Conservation (phyloP, 148 eudicot genomes). For the Pouteria glomerata region DNA sequence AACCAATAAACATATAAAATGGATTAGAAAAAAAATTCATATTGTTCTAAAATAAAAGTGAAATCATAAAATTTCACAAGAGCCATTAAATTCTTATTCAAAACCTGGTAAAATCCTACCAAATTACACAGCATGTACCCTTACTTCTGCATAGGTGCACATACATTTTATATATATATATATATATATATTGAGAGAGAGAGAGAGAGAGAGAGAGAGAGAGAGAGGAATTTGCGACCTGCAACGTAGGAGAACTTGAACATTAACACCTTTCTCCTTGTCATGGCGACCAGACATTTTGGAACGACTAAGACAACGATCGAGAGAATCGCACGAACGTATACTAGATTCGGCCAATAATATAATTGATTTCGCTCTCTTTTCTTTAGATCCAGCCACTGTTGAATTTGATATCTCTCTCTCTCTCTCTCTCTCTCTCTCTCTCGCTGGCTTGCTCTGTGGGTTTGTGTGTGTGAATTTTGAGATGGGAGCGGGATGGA, state of each 20-base stretch:
- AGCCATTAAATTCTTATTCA: neutral
- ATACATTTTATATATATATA: no score
- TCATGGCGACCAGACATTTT: constrained; percentile 56
- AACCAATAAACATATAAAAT: constrained; percentile 1
- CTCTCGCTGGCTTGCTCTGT: no score
- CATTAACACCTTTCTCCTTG: constrained; percentile 77
- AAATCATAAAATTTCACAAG: neutral
- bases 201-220: neutral
- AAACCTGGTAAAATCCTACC: constrained; percentile 1
- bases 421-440: no score
- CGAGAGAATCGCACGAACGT: no score
- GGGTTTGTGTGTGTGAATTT: no score
- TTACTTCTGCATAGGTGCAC: neutral
- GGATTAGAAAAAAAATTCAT: neutral
- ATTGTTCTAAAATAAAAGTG: neutral
- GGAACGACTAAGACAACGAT: no score
- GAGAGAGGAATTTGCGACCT: constrained; percentile 31
- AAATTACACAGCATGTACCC: neutral
- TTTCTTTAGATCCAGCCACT: no score
- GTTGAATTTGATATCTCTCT: no score
- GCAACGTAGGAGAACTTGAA: constrained; percentile 94
- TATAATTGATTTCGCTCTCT: no score
- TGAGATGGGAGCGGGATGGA: no score
- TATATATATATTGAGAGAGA: neutral
- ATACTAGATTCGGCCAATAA: no score